Evolutionary conservation across 2,329 filamentous ascomycete species (phyloP).

Genomic region (Massarina eburnea): DNA sequence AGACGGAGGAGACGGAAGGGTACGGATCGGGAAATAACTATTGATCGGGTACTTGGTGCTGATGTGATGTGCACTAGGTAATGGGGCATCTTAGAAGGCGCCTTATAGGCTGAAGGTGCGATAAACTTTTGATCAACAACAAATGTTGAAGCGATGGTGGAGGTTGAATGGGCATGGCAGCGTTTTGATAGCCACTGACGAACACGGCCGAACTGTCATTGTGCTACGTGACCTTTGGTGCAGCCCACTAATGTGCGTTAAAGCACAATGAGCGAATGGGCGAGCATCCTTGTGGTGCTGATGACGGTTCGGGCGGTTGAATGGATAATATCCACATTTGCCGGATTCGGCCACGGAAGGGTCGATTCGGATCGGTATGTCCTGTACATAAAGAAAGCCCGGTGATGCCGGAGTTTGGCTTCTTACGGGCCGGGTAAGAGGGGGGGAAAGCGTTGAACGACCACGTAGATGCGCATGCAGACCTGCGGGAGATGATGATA

Average conservation of each 20-base stretch:
- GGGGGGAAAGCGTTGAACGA: not conserved
- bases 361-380: conserved; percentile 1
- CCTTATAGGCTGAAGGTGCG: conserved; percentile 6
- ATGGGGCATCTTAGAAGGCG: not conserved
- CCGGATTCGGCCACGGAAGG: not conserved
- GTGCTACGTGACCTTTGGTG: conserved; percentile 1
- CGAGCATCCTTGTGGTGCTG: not conserved
- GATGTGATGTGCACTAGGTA: not conserved
- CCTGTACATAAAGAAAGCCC: not conserved
- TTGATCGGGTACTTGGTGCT: conserved; percentile 3
- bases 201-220: conserved; percentile 1
- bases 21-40: conserved; percentile 8
- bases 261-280: not conserved
- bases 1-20: conserved; percentile 17
- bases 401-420: conserved; percentile 1
- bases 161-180: not conserved
- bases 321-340: not conserved
- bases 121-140: not conserved
- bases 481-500: not conserved
- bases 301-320: conserved; percentile 5
- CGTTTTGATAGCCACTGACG: not conserved
- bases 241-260: conserved; percentile 1
- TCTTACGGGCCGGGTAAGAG: conserved; percentile 1
- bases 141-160: not conserved
- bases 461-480: not conserved